Evolutionary conservation across 805 yeast species (phyloP), one percentile per base, ranked within the genome.

Genomic region (Pichia ethanolica): DNA sequence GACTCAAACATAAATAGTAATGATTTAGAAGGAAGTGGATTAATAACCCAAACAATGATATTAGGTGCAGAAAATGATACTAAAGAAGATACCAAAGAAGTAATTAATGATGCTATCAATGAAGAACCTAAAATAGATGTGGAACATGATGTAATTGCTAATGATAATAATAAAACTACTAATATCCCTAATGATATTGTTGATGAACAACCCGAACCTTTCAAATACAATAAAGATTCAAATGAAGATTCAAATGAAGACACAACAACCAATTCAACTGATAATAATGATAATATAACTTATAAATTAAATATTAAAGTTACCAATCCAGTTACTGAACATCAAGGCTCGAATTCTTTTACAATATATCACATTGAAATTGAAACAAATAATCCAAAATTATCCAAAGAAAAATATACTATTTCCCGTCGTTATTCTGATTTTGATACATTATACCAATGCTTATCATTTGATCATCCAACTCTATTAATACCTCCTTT

Each of bases 401-500:
- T 86, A 49, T 70, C 70, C 37, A 51, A 61, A 27, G 52, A 68
- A 2, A 65, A 65, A n/a, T 72, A 78, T 48, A 67, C 69, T 27
- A 82, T 84, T 3, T 74, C 95, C 43, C 75, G 97, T 58, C 74
- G 99, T 46, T 91, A 87, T 65, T 86, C 91, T 5, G 98, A 93
- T 65, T 88, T 91, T 65, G 77, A 84, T 50, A 80, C 83, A 56
- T 73, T 91, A 26, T 86, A 83, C 65, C 86, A 83, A 53, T 82
- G 88, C 49, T 70, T 91, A 47, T 64, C 74, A 45, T 83, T 80
- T 56, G 97, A 90, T 62, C 86, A 73, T 62, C 96, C 97, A 0
- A 86, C 93, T 5, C 74, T 87, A 52, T 79, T 93, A 12, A 79
- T 91, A 0, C 99, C 99, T 1, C 97, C 98, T 12, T 72, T 91